phyloP scores from a whole-genome alignment of 2,329 filamentous ascomycete genomes.

The Trichoderma sp. region DNA sequence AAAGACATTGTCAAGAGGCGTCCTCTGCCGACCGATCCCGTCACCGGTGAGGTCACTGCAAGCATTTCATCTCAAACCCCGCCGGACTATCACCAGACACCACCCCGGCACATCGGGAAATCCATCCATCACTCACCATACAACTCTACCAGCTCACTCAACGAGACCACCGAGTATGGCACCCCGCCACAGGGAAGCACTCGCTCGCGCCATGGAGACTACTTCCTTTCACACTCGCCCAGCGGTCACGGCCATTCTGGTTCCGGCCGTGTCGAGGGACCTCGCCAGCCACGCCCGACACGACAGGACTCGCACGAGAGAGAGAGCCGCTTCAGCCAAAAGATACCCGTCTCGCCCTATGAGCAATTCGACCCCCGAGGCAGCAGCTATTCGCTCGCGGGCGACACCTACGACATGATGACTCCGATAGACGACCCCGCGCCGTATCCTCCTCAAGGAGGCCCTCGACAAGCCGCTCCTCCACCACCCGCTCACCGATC shows the following conservation, averaged over 20 bases:
- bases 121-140: constrained; percentile 44
- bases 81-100: constrained; percentile 50
- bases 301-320: constrained; percentile 40
- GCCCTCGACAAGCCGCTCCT: constrained; percentile 50
- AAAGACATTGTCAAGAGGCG: constrained; percentile 74
- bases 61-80: constrained; percentile 33
- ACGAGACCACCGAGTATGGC: constrained; percentile 56
- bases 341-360: constrained; percentile 38
- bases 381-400: constrained; percentile 37
- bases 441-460: constrained; percentile 44
- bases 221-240: constrained; percentile 42
- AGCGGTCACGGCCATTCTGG: constrained; percentile 28
- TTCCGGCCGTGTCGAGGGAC: constrained; percentile 32
- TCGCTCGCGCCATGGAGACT: constrained; percentile 42
- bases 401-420: constrained; percentile 40
- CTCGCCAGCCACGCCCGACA: constrained; percentile 40
- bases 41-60: constrained; percentile 55
- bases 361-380: constrained; percentile 45
- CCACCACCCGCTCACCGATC: constrained; percentile 59
- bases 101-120: constrained; percentile 52
- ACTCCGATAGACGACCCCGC: constrained; percentile 38
- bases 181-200: constrained; percentile 42
- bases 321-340: constrained; percentile 43
- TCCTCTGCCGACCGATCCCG: constrained; percentile 79
- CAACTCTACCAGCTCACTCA: constrained; percentile 55